Evolutionary conservation across 1,139 yeast genomes (phyloP).

Genomic region (Blastobotrys petasosporus): DNA sequence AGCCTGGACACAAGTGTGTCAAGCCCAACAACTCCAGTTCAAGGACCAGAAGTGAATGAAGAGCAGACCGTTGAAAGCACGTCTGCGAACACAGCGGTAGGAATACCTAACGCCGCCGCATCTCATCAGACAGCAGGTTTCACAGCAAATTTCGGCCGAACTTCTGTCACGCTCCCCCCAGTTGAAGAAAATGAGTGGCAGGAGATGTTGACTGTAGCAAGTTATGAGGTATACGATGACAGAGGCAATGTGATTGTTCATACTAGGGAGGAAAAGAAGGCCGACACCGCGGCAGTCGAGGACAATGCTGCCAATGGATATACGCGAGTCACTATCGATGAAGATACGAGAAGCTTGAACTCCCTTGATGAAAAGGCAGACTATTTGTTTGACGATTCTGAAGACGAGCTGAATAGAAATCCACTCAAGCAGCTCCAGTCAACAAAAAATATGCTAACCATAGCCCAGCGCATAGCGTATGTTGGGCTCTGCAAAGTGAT

Average conservation of each 20-base stretch:
- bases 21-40: no score
- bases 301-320: conserved; percentile 51
- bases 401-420: conserved; percentile 41
- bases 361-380: conserved; percentile 75
- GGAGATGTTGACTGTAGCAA: conserved; percentile 57
- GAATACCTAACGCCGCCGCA: no score
- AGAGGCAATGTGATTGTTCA: conserved; percentile 45
- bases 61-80: no score
- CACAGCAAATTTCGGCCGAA: no score
- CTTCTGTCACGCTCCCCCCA: neutral
- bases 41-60: no score
- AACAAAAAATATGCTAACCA: conserved; percentile 76
- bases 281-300: conserved; percentile 24
- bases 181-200: conserved; percentile 41
- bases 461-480: conserved; percentile 85
- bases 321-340: conserved; percentile 86
- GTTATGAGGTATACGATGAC: conserved; percentile 52
- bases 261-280: conserved; percentile 12
- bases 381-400: conserved; percentile 51
- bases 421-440: conserved; percentile 65
- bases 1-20: no score
- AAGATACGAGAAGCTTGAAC: conserved; percentile 68
- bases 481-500: conserved; percentile 77
- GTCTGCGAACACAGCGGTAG: no score
- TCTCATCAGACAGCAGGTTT: no score